Evolutionary conservation across 352 stramenopile species (phyloP).

Genomic region (Globisporangium orthogonon): DNA sequence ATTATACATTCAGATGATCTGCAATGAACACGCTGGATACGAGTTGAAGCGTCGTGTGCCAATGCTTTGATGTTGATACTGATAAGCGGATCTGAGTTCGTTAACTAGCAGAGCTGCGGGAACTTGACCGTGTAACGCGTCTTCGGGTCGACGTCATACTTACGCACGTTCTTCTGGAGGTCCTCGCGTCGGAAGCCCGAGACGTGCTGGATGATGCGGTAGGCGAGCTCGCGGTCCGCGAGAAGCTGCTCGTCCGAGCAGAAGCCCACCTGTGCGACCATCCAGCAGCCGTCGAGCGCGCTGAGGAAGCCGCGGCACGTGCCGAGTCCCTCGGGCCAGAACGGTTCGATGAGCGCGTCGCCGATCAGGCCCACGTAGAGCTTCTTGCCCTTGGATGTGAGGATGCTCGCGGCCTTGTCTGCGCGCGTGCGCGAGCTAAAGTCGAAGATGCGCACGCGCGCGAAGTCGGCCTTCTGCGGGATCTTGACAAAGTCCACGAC

Average conservation of each 20-base stretch:
- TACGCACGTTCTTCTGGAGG: slow-evolving; percentile 77
- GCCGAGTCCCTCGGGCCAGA: slow-evolving; percentile 81
- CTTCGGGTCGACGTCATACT: slow-evolving; percentile 72
- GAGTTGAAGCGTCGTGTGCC: too few species aligned
- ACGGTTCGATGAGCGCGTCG: slow-evolving; percentile 78
- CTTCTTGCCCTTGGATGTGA: slow-evolving; percentile 63
- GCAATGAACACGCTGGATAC: too few species aligned
- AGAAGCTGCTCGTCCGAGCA: slow-evolving; percentile 68
- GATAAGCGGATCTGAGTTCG: too few species aligned
- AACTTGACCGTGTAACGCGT: slow-evolving; percentile 79
- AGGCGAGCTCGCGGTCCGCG: slow-evolving; percentile 68
- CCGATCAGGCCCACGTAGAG: slow-evolving; percentile 75
- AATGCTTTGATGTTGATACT: too few species aligned
- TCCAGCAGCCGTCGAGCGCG: slow-evolving; percentile 71
- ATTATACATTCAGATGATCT: too few species aligned
- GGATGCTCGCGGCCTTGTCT: slow-evolving; percentile 64
- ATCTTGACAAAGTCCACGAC: slow-evolving; percentile 72
- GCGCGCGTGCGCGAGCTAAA: slow-evolving; percentile 75
- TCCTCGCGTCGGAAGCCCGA: slow-evolving; percentile 67
- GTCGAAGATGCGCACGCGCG: slow-evolving; percentile 73
- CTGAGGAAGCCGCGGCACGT: slow-evolving; percentile 79
- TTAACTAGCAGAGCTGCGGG: slow-evolving; percentile 36
- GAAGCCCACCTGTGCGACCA: slow-evolving; percentile 66
- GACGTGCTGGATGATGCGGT: slow-evolving; percentile 70
- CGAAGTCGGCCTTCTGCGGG: slow-evolving; percentile 56